Percentiles rank a stretch among this genome's conserved stretches.
Evolutionary conservation across 495 filamentous ascomycete genomes (phyloP).

Genomic region (Talaromyces liani): DNA sequence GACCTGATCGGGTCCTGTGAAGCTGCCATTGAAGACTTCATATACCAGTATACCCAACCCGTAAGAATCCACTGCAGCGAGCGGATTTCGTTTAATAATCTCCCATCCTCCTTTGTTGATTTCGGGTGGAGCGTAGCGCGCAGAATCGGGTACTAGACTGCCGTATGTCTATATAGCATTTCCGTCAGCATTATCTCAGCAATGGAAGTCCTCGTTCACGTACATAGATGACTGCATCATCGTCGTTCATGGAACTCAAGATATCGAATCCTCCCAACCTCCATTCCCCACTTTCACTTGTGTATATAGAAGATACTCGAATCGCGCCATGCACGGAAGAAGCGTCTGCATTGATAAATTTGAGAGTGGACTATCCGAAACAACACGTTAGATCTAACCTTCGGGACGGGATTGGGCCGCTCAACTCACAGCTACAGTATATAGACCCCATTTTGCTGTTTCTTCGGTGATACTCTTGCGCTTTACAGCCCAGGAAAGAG

Average conservation of each 20-base stretch:
- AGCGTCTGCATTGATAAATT: conserved; percentile 93
- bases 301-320: conserved; percentile 77
- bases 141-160: conserved; percentile 74
- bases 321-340: conserved; percentile 83
- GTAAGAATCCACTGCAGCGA: conserved; percentile 79
- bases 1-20: conserved; percentile 62
- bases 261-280: conserved; percentile 91
- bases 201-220: conserved; percentile 15
- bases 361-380: conserved; percentile 64
- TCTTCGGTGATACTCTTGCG: conserved; percentile 77
- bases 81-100: conserved; percentile 69
- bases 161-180: conserved; percentile 59
- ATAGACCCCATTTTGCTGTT: conserved; percentile 92
- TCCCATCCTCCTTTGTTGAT: conserved; percentile 84
- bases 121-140: conserved; percentile 78
- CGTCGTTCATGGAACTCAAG: conserved; percentile 90
- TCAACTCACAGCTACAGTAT: conserved; percentile 66
- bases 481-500: conserved; percentile 78
- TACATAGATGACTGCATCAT: conserved; percentile 86
- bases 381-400: not conserved
- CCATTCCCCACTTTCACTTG: conserved; percentile 95
- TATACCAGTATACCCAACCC: conserved; percentile 76
- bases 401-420: not conserved
- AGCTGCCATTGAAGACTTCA: conserved; percentile 85
- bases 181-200: not conserved